Evolutionary conservation across 148 eudicot genomes (phyloP).

Genomic region (Bassia scoparia): DNA sequence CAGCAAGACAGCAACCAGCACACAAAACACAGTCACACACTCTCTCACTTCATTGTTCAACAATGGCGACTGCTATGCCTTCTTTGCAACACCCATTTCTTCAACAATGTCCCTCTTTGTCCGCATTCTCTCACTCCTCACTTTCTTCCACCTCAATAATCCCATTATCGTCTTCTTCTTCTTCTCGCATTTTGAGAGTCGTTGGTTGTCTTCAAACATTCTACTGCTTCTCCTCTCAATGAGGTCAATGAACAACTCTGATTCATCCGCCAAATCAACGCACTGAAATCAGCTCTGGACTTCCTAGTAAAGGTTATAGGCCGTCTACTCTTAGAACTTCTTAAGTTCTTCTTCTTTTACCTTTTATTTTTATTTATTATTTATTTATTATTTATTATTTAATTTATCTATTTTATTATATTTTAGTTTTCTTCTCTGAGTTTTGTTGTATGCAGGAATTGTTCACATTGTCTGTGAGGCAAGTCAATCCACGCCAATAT

Average conservation of each 20-base stretch:
- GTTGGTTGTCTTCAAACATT: slow-evolving; percentile 34
- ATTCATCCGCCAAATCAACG: slow-evolving; percentile 35
- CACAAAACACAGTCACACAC: no score
- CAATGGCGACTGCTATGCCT: slow-evolving; percentile 22
- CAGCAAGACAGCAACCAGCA: no score
- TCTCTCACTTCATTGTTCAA: not conserved
- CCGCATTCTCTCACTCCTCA: slow-evolving; percentile 12
- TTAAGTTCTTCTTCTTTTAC: slow-evolving; percentile 49
- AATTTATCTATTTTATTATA: no score
- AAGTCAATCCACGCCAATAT: slow-evolving; percentile 88
- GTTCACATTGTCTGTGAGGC: slow-evolving; percentile 89
- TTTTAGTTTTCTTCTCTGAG: not conserved
- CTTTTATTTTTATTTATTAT: not conserved
- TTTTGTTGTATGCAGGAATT: slow-evolving; percentile 47
- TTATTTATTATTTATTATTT: no score
- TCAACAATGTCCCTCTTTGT: slow-evolving; percentile 36
- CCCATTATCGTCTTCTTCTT: not conserved
- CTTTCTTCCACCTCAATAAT: not conserved
- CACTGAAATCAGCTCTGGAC: slow-evolving; percentile 62
- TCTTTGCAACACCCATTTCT: slow-evolving; percentile 33
- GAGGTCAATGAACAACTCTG: slow-evolving; percentile 41
- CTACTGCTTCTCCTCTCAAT: slow-evolving; percentile 40
- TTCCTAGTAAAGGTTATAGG: slow-evolving; percentile 98
- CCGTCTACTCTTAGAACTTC: slow-evolving; percentile 72
- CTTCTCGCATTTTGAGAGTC: slow-evolving; percentile 22